phyloP scores from a whole-genome alignment of 2,329 filamentous ascomycete species.

The Pyrenochaeta sp. region DNA sequence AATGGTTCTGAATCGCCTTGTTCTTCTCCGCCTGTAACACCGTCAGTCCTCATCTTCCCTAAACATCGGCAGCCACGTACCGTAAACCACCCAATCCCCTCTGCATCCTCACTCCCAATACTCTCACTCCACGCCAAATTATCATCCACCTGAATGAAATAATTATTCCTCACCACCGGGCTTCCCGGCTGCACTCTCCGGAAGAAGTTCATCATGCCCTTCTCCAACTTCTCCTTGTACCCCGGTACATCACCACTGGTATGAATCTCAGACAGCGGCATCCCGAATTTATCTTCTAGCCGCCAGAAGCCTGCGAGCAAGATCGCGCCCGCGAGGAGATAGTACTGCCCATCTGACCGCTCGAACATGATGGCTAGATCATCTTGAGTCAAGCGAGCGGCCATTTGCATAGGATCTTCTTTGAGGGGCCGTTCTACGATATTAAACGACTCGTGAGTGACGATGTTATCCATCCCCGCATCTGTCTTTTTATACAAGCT shows the following conservation, averaged over 20 bases:
- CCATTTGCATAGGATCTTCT: slow-evolving; percentile 82
- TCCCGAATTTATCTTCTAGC: slow-evolving; percentile 80
- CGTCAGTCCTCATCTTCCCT: slow-evolving; percentile 3
- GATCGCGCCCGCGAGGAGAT: slow-evolving; percentile 78
- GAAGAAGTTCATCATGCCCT: slow-evolving; percentile 85
- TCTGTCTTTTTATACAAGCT: slow-evolving; percentile 68
- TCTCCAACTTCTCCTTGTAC: slow-evolving; percentile 74
- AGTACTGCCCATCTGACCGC: slow-evolving; percentile 77
- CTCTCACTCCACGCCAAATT: slow-evolving; percentile 76
- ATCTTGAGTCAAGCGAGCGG: slow-evolving; percentile 78
- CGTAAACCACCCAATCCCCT: slow-evolving; percentile 74
- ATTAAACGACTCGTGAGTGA: slow-evolving; percentile 77
- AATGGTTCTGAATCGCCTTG: slow-evolving; percentile 75
- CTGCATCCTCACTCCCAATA: slow-evolving; percentile 76
- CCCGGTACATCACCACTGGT: slow-evolving; percentile 78
- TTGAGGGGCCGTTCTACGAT: slow-evolving; percentile 68
- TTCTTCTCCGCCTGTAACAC: slow-evolving; percentile 69
- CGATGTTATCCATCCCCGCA: slow-evolving; percentile 71
- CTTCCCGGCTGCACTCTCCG: slow-evolving; percentile 72
- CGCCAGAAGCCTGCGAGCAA: slow-evolving; percentile 86
- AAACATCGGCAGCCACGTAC: background rate
- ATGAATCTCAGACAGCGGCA: slow-evolving; percentile 82
- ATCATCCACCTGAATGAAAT: slow-evolving; percentile 89
- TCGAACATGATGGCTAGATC: slow-evolving; percentile 88
- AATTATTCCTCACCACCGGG: slow-evolving; percentile 77